Conservation (phyloP, 2,329 filamentous ascomycete genomes). For the Byssochlamys sp. region DNA sequence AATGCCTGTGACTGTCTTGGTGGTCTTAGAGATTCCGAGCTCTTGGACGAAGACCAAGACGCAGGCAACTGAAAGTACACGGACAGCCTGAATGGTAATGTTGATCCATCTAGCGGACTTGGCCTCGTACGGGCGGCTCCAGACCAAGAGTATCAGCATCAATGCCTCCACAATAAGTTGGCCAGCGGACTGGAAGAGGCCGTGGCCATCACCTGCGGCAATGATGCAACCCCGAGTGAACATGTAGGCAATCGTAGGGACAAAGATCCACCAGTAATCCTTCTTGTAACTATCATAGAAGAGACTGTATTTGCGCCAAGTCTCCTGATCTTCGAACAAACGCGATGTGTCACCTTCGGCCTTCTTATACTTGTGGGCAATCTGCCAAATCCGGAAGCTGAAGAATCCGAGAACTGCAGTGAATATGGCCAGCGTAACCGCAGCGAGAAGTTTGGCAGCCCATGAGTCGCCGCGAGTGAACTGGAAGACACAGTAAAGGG, state of each 20-base stretch:
- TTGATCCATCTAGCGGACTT: conserved; percentile 88
- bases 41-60: conserved; percentile 91
- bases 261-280: conserved; percentile 93
- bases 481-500: conserved; percentile 90
- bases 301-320: conserved; percentile 89
- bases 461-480: conserved; percentile 90
- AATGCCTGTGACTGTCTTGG: conserved; percentile 88
- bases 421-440: conserved; percentile 68
- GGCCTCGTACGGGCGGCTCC: conserved; percentile 76
- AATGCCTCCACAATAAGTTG: conserved; percentile 72
- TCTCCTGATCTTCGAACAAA: conserved; percentile 79
- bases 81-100: conserved; percentile 78
- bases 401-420: conserved; percentile 76
- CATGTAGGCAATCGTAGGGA: conserved; percentile 81
- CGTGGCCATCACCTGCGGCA: conserved; percentile 75
- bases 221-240: conserved; percentile 80
- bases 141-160: conserved; percentile 70
- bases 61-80: conserved; percentile 77
- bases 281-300: conserved; percentile 96
- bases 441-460: conserved; percentile 78
- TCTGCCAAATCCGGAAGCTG: conserved; percentile 68
- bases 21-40: conserved; percentile 78
- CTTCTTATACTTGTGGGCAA: conserved; percentile 64
- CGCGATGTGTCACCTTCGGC: conserved; percentile 61
- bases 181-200: conserved; percentile 66